These are phyloP conservation scores for Dillenia suffruticosa DNA, from an alignment of 164 flowering plant genomes.

Conservation along the genomic window DNA sequence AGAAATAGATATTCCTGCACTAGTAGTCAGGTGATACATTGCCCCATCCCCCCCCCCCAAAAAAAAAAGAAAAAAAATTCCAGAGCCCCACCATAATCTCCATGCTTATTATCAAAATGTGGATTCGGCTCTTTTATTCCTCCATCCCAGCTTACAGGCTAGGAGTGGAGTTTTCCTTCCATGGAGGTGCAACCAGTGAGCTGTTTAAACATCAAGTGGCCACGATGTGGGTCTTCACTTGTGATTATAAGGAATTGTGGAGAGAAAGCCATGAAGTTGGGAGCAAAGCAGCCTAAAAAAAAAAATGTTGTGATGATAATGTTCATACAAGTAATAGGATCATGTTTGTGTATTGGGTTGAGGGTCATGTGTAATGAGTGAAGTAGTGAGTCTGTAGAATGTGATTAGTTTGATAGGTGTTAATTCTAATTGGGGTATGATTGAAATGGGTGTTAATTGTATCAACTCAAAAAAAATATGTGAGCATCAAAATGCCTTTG, in stretches of 20 bases:
- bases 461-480: no score
- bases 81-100: no score
- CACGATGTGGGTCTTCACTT: background rate
- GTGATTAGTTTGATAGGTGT: no score
- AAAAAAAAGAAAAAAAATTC: no score
- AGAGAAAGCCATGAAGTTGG: background rate
- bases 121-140: background rate
- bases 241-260: background rate
- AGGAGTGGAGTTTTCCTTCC: constrained; percentile 1
- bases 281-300: constrained; percentile 6
- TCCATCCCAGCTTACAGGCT: constrained; percentile 1
- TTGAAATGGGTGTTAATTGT: no score
- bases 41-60: background rate
- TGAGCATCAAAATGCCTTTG: no score
- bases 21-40: constrained; percentile 19
- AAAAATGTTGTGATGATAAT: background rate
- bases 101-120: background rate
- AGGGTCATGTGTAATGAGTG: no score
- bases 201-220: constrained; percentile 3
- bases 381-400: no score
- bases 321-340: constrained; percentile 5
- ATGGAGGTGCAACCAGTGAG: constrained; percentile 5
- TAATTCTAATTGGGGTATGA: no score
- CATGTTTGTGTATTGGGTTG: constrained; percentile 7
- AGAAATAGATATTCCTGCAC: constrained; percentile 32